Conservation (phyloP, 1,284 basidiomycete species). For the Crucibulum parvulum region DNA sequence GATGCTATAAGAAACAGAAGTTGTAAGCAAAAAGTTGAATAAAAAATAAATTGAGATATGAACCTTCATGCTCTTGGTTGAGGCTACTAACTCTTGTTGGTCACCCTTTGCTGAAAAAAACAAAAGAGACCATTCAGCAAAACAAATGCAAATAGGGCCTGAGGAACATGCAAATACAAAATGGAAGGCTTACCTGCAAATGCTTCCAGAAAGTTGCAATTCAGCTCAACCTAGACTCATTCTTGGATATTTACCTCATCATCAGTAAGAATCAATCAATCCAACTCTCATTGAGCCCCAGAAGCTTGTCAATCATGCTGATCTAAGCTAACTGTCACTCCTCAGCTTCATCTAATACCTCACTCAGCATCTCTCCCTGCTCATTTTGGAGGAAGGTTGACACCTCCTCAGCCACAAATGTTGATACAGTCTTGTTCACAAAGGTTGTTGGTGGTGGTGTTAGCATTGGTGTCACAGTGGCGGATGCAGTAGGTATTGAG, state of each 20-base stretch:
- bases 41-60: constrained; percentile 44
- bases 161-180: background rate
- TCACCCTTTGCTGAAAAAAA: constrained; percentile 70
- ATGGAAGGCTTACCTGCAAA: constrained; percentile 69
- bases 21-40: background rate
- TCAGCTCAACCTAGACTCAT: constrained; percentile 96
- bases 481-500: constrained; percentile 16
- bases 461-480: constrained; percentile 17
- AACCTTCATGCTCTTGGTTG: constrained; percentile 78
- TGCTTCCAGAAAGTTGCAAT: constrained; percentile 92
- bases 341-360: constrained; percentile 70
- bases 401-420: constrained; percentile 69
- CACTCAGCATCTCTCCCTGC: constrained; percentile 60
- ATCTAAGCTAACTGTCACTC: constrained; percentile 61
- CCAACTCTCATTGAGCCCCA: constrained; percentile 92
- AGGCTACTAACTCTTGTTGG: constrained; percentile 48
- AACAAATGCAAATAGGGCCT: constrained; percentile 22
- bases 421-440: constrained; percentile 50
- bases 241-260: constrained; percentile 93
- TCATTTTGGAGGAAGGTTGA: constrained; percentile 64
- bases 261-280: constrained; percentile 83
- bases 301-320: constrained; percentile 56
- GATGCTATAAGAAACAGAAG: no score
- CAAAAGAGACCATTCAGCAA: constrained; percentile 49
- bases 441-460: constrained; percentile 24